Base-by-base conservation (phyloP, 2,329 filamentous ascomycete genomes). In the Neocucurbitaria cava region DNA sequence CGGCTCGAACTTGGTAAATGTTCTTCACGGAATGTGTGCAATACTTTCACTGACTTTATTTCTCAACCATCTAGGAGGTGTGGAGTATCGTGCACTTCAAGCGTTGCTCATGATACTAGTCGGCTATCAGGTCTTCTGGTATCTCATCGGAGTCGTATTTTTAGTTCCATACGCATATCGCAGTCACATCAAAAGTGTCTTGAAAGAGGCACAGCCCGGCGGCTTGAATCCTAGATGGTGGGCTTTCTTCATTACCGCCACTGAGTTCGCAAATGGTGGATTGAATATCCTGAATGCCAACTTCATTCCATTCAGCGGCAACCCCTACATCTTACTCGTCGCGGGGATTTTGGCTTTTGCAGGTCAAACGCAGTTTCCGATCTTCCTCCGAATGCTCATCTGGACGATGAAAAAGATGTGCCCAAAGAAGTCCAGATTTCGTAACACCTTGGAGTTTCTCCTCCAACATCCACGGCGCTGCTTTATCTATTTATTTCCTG, bases 401-500 rank as follows among this genome's bases (percentile, higher is more conserved):
- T 89, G 85, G 85, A 70, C 69, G 6, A 79, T 83, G 62, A 82
- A 76, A 42, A 84, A 81, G 59, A 47, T 81, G 3, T 67, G 77
- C 0, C 80, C 82, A 0, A 67, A 75, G 4, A 49, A 71, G 45
- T 71, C 68, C 8, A 54, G 77, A 0, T 77, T 77, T 43, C 71
- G 74, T 1, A 79, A 82, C 31, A 81, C 82, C 0, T 72, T 88
- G 0, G 72, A 76, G 1, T 89, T 88, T 58, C 75, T 89, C 0
- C 79, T 89, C 10, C 81, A 87, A 46, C 84, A 89, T 66, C 87
- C 86, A 0, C 79, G 86, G 41, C 77, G 86, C 6, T 87, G 85
- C 61, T 88, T 86, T 63, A 87, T 85, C 0, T 84, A 86, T 20
- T 76, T 91, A 1, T 90, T 90, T 60, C 86, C 87, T 0, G 78